phyloP scores from a whole-genome alignment of 192 early-diverging fungal species.

The Rhizophagus sp. region DNA sequence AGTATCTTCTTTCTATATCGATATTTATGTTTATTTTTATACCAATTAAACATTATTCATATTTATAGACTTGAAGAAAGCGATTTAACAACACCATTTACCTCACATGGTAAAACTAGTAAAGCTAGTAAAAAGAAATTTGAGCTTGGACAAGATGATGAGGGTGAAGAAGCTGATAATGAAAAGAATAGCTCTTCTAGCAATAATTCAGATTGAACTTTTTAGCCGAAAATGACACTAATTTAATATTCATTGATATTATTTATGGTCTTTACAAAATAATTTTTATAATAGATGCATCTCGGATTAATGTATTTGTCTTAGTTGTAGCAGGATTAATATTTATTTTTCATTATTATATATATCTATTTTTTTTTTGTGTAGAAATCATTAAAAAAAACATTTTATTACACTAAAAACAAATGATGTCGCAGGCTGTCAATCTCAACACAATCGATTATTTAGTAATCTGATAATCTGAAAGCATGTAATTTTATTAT shows the following conservation, averaged over 20 bases:
- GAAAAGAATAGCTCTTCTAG: slow-evolving; percentile 34
- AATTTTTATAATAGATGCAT: not conserved
- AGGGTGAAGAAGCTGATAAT: slow-evolving; percentile 44
- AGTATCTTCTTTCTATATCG: not conserved
- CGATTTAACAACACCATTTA: slow-evolving; percentile 46
- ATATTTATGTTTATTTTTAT: not conserved
- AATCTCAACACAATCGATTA: no score
- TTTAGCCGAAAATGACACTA: not conserved
- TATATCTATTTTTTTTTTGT: no score
- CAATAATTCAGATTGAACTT: not conserved
- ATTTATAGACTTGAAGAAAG: slow-evolving; percentile 45
- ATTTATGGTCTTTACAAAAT: not conserved
- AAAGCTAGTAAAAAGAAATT: slow-evolving; percentile 42
- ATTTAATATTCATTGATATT: not conserved
- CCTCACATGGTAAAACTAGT: slow-evolving; percentile 52
- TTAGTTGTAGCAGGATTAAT: no score
- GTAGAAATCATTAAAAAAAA: no score
- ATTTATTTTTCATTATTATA: no score
- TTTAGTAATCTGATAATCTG: no score
- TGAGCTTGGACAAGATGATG: slow-evolving; percentile 42
- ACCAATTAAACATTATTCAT: not conserved
- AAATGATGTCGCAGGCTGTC: no score
- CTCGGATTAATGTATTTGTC: no score
- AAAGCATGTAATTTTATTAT: no score
- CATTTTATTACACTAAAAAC: no score